Conservation (phyloP, 2,329 filamentous ascomycete genomes). For the Aspergillus fumigatiaffinis region DNA sequence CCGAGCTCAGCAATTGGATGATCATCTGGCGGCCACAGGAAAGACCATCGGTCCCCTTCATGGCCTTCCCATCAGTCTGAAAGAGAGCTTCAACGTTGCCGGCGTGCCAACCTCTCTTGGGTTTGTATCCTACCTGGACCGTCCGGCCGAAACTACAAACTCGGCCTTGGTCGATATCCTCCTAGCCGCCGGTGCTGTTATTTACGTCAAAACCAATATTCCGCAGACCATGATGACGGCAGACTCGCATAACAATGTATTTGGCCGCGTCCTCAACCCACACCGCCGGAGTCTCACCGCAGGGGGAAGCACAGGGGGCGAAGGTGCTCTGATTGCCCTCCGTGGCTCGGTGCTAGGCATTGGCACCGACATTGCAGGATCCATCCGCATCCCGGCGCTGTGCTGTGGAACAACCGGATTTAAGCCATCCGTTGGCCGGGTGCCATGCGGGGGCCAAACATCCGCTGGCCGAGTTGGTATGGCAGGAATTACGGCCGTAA, state of each 20-base stretch:
- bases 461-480: constrained; percentile 11
- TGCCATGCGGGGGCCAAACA: constrained; percentile 49
- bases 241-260: constrained; percentile 52
- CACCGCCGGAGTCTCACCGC: constrained; percentile 55
- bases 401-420: constrained; percentile 48
- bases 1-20: constrained; percentile 48
- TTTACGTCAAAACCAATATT: constrained; percentile 67
- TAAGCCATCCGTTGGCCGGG: constrained; percentile 42
- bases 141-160: constrained; percentile 51
- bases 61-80: constrained; percentile 56
- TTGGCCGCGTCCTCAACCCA: constrained; percentile 60
- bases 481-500: constrained; percentile 15
- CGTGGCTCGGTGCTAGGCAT: constrained; percentile 56
- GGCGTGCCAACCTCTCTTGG: constrained; percentile 55
- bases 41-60: constrained; percentile 56
- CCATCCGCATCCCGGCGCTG: constrained; percentile 45
- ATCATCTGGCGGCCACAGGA: constrained; percentile 36
- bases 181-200: constrained; percentile 56
- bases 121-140: constrained; percentile 56
- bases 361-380: constrained; percentile 55
- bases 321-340: constrained; percentile 57
- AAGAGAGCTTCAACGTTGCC: constrained; percentile 44
- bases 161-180: constrained; percentile 56
- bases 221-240: constrained; percentile 52
- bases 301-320: constrained; percentile 65